Evolutionary conservation across 176 grass and related monocot genomes (phyloP), one percentile per base, ranked within the genome.

Genomic region (Poa annua): DNA sequence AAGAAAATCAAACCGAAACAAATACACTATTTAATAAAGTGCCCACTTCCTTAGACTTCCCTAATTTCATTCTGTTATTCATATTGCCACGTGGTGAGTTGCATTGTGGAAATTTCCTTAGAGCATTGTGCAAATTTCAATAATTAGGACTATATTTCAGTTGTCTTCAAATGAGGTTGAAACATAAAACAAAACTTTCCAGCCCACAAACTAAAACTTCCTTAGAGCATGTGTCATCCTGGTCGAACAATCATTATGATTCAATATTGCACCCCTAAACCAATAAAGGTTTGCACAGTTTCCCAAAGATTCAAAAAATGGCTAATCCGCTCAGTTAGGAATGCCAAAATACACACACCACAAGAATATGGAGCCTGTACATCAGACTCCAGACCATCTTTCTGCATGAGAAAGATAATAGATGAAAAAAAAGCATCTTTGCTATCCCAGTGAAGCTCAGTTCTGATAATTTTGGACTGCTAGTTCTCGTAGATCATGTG

Each of bases 331-430:
- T 85, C 25, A 73, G 16, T 55, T 56, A 85, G 15, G 33, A 6
- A 44, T 84, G 73, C 29, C 21, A 76, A 76, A 76, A 64, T 68
- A 42, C 47, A 41, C 3, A 5, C 10, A 73, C 14, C 8, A 67
- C 48, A 42, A 32, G 47, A 64, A 14, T n/a, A n/a, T n/a, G n/a
- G n/a, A n/a, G n/a, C n/a, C n/a, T n/a, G n/a, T n/a, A n/a, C n/a
- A n/a, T n/a, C n/a, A n/a, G n/a, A n/a, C n/a, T n/a, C n/a, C n/a
- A n/a, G n/a, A n/a, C n/a, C 42, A 26, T 21, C 29, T 26, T 65
- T 9, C 19, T 85, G 55, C 69, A 86, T 38, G 10, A 10, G 12
- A 66, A 21, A 56, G 35, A 66, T 75, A 35, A 47, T 86, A 75
- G 3, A 60, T 33, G 33, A 51, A 69, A n/a, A 24, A 2, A 20